These are phyloP conservation scores for Solanum commersonii DNA, from an alignment of 257 asterid species.

Conservation along the genomic window DNA sequence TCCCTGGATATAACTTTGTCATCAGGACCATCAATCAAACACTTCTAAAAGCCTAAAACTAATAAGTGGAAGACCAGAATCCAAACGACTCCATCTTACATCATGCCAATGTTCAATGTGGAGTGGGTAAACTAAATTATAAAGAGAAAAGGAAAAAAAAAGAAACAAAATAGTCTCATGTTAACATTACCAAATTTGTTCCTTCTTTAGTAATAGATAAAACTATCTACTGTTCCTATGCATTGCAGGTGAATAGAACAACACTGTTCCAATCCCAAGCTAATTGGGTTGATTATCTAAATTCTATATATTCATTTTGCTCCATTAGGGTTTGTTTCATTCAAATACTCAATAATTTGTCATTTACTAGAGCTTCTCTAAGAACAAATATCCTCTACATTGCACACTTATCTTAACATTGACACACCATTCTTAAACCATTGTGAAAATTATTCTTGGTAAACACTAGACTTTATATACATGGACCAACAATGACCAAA, in stretches of 20 bases:
- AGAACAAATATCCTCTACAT: neutral
- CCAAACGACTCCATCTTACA: neutral
- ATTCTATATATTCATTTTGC: neutral
- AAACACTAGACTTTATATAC: neutral
- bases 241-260: neutral
- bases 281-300: neutral
- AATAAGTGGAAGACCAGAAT: neutral
- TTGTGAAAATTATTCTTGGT: neutral
- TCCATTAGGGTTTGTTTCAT: neutral
- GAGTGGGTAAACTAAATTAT: neutral
- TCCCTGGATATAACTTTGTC: conserved; percentile 41
- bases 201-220: neutral
- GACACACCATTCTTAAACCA: neutral
- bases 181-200: neutral
- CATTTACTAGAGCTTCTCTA: neutral
- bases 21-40: neutral
- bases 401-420: neutral
- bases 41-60: neutral
- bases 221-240: neutral
- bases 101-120: neutral
- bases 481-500: neutral
- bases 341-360: neutral
- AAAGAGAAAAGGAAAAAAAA: neutral
- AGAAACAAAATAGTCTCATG: neutral
- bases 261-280: neutral